A percentile compares a stretch with the other conserved stretches of the same genome.
Conservation (phyloP, 345 rosid species). For the Gossypium anomalum region DNA sequence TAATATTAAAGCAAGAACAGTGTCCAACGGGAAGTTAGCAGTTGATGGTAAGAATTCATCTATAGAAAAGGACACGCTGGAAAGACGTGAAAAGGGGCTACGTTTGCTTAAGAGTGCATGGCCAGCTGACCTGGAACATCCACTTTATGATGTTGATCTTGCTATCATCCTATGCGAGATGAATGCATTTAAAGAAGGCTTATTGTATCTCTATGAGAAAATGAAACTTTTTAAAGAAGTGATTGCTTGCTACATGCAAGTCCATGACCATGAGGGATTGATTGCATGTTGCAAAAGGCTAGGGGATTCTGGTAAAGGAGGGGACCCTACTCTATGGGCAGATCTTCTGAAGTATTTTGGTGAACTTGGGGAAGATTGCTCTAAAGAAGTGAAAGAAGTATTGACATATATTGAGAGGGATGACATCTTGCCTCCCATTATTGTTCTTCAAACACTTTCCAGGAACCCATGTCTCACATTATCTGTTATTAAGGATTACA, state of each 20-base stretch:
- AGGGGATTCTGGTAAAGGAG: slow-evolving; percentile 88
- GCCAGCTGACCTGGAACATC: slow-evolving; percentile 86
- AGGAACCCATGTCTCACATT: slow-evolving; percentile 94
- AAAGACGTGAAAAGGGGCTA: slow-evolving; percentile 76
- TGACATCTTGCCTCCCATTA: slow-evolving; percentile 92
- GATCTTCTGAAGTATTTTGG: slow-evolving; percentile 97
- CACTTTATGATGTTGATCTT: slow-evolving; percentile 94
- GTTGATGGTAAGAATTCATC: slow-evolving; percentile 32
- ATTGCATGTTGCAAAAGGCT: slow-evolving; percentile 94
- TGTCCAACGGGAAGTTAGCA: slow-evolving; percentile 37
- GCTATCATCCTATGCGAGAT: slow-evolving; percentile 93
- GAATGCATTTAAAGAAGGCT: slow-evolving; percentile 84
- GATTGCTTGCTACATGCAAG: slow-evolving; percentile 96
- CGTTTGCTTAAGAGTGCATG: slow-evolving; percentile 64
- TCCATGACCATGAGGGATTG: slow-evolving; percentile 89
- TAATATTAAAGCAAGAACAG: slow-evolving; percentile 37
- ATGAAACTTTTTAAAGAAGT: slow-evolving; percentile 96
- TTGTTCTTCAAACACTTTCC: slow-evolving; percentile 87
- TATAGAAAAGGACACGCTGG: slow-evolving; percentile 39
- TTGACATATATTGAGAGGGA: slow-evolving; percentile 85
- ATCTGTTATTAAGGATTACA: slow-evolving; percentile 91
- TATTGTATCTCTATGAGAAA: slow-evolving; percentile 86
- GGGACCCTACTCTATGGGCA: slow-evolving; percentile 97
- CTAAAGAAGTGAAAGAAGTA: slow-evolving; percentile 93
- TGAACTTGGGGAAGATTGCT: slow-evolving; percentile 97